Base-by-base conservation (phyloP, 2,329 filamentous ascomycete genomes). In the Penicillium olsonii region DNA sequence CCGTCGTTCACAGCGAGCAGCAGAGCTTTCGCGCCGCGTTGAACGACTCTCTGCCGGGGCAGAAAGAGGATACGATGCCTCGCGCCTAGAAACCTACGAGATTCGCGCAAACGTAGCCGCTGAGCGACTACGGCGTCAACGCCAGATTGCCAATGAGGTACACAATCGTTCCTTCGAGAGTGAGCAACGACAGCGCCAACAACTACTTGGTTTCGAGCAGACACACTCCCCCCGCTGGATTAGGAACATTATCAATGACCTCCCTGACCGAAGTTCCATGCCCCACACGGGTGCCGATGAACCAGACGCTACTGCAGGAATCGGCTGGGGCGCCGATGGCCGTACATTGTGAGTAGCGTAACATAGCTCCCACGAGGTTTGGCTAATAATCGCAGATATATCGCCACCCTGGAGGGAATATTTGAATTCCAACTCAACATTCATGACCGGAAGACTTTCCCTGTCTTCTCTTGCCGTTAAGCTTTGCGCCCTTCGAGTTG, bases 371-470 rank as follows among this genome's bases (percentile, higher is more conserved):
- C 29, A 8, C 3, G 19, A 12, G 17, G 14, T 10, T 17, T 15
- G 10, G 37, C 53, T 53, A 40, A 53, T 17, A 2, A 22, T 48
- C 40, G 45, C 52, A 78, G 75, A 54, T 78, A 74, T 50, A 68
- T 76, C 52, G 75, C 70, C n/a, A 76, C 75, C 5, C 66, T 76
- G 39, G 68, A 75, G 52, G 75, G 75, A 15, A 77, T 78, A 20
- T 75, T 76, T 45, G 73, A 78, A 56, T 76, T 71, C 54, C 67
- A 72, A 34, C 54, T 78, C 51, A 76, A 78, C 52, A 61, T 75
- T 35, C 67, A 70, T 33, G 75, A 77, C 53, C 73, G 75, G 42
- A 77, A 76, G 62, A 75, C 69, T 9, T 77, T 77, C 52, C 75
- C 75, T 19, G 62, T 69, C 8, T 67, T 75, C 37, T 67, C 67